Evolutionary conservation across 495 filamentous ascomycete species (phyloP).

Genomic region (Xylaria palmicola): DNA sequence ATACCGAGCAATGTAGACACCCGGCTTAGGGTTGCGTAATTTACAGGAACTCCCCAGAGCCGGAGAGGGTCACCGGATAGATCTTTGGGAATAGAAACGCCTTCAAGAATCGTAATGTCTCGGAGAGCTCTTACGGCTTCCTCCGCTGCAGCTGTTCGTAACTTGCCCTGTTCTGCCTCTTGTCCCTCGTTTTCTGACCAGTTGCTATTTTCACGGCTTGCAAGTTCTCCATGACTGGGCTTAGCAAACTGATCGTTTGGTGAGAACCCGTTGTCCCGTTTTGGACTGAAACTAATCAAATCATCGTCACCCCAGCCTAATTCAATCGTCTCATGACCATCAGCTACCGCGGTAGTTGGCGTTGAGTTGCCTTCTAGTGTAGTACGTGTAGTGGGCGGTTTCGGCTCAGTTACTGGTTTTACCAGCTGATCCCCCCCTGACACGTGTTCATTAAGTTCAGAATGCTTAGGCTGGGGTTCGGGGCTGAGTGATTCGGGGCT

Average conservation of each 20-base stretch:
- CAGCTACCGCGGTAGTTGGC: not conserved
- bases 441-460: not conserved
- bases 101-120: not conserved
- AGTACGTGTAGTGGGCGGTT: not conserved
- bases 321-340: not conserved
- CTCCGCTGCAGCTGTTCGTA: not conserved
- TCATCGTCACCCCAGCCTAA: not conserved
- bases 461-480: too few relatives aligned
- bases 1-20: not conserved
- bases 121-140: not conserved
- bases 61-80: not conserved
- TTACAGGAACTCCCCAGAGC: not conserved
- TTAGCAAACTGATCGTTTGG: not conserved
- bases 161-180: not conserved
- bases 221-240: not conserved
- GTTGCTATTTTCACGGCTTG: not conserved
- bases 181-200: not conserved
- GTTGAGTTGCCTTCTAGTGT: not conserved
- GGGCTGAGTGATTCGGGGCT: not conserved
- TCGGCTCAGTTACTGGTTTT: too few relatives aligned
- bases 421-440: too few relatives aligned
- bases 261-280: not conserved
- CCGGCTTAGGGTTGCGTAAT: not conserved
- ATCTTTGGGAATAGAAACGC: not conserved
- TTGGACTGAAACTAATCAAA: constrained; percentile 8